Conservation (phyloP, 2,329 filamentous ascomycete species). For the Tolypocladium amazonense region DNA sequence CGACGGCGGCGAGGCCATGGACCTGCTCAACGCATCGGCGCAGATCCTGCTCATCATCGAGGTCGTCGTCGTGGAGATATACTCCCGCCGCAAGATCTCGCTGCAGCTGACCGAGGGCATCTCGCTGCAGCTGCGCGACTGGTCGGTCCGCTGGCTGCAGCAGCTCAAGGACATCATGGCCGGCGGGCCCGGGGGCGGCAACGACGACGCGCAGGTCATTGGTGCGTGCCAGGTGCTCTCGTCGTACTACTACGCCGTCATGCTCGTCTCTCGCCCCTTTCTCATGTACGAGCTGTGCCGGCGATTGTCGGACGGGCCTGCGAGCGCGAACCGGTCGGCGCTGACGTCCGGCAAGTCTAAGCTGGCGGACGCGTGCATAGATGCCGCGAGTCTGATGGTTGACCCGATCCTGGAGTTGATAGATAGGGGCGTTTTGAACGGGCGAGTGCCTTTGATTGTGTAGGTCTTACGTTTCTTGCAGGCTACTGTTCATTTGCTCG, state of each 20-base stretch:
- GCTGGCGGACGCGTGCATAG: constrained; percentile 43
- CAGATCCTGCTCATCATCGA: constrained; percentile 43
- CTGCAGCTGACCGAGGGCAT: constrained; percentile 42
- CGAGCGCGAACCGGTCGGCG: constrained; percentile 4
- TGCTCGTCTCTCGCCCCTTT: constrained; percentile 44
- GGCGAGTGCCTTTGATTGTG: constrained; percentile 38
- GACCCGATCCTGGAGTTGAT: constrained; percentile 35
- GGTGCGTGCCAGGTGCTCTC: constrained; percentile 41
- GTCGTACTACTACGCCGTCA: constrained; percentile 47
- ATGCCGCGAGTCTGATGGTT: constrained; percentile 42
- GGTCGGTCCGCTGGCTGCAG: constrained; percentile 38
- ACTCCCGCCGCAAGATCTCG: constrained; percentile 41
- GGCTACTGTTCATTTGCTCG: background rate
- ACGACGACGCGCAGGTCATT: constrained; percentile 19
- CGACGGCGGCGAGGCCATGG: constrained; percentile 26
- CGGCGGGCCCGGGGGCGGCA: background rate
- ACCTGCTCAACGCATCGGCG: constrained; percentile 39
- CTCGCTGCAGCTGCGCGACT: constrained; percentile 39
- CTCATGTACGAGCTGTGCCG: constrained; percentile 44
- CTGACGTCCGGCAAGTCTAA: constrained; percentile 33
- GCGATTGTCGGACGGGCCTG: constrained; percentile 26
- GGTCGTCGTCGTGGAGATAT: constrained; percentile 38
- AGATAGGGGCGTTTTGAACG: constrained; percentile 28
- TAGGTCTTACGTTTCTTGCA: constrained; percentile 18
- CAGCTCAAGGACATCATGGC: constrained; percentile 28